Evolutionary conservation across 208 protist genomes (phyloP), one percentile per base, ranked within the genome.

Genomic region (Trypanosoma cruzi): DNA sequence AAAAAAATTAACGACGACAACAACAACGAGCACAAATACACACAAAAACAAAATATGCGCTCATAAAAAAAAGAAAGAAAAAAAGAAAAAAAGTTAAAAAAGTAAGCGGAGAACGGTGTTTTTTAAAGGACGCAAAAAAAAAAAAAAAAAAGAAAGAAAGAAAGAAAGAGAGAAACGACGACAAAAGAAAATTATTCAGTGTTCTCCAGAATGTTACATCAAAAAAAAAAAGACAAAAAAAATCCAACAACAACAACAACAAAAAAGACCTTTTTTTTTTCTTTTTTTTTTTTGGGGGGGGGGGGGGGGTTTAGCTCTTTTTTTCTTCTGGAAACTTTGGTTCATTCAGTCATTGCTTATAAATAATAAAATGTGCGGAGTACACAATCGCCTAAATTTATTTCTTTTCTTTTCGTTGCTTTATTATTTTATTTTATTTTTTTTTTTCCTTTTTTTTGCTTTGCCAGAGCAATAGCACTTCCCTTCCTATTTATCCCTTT

Each of bases 31-130:
- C 5, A 40, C 11, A 40, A 31, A 34, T 37, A 58, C 6, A 64
- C 29, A 68, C 26, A 36, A n/a, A 54, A 55, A 50, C 1, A 62
- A 46, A 28, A 56, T 22, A 18, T 40, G 36, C 4, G 48, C 4
- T 5, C 20, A 55, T 29, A 59, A 55, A 62, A 70, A 59, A 74
- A 49, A 49, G 16, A 14, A 49, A 49, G 4, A 49, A 49, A 20
- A 49, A 49, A 22, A 49, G 3, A 49, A 49, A 20, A 49, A 44
- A 24, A 26, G 4, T 4, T 20, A 40, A 10, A 40, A 13, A 40
- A 40, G 36, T 40, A 4, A 40, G 7, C 13, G 24, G 49, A 22
- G n/a, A 28, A 54, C 49, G 13, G 20, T 46, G 5, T 24, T 2
- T 18, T 20, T 24, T 26, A 61, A 29, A 16, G 24, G 32, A 24